Conservation (phyloP, 164 flowering plant species). For the Cinnamomum chago region DNA sequence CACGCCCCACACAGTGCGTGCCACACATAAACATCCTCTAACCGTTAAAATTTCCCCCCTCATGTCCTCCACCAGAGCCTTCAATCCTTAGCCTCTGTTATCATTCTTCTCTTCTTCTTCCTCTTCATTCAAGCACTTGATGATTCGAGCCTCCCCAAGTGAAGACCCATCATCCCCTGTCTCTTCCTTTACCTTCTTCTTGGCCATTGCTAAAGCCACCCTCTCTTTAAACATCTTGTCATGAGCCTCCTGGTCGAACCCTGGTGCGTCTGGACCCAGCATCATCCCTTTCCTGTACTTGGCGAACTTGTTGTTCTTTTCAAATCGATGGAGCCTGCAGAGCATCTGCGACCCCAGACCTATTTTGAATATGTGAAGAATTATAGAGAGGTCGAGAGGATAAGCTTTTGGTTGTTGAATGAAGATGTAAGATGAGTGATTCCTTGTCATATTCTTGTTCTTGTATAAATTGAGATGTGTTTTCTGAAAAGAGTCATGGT, state of each 20-base stretch:
- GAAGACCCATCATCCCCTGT: background rate
- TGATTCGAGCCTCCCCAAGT: background rate
- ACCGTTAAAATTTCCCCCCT: background rate
- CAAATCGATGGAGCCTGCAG: slow-evolving; percentile 34
- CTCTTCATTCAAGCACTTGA: background rate
- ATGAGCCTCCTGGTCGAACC: background rate
- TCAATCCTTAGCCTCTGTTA: background rate
- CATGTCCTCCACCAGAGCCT: background rate
- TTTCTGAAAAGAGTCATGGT: no score
- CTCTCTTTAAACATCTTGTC: background rate
- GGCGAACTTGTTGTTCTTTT: slow-evolving; percentile 44
- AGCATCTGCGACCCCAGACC: slow-evolving; percentile 59
- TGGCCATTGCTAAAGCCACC: background rate
- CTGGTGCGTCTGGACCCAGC: slow-evolving; percentile 2
- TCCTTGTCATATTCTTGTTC: background rate
- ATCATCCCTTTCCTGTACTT: slow-evolving; percentile 19
- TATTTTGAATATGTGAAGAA: no score
- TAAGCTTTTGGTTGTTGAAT: no score
- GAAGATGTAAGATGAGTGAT: background rate
- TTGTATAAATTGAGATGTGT: no score
- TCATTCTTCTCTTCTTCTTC: background rate
- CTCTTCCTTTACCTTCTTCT: background rate
- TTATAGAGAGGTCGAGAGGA: no score
- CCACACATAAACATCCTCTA: slow-evolving; percentile 6
- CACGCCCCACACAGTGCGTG: slow-evolving; percentile 5